These are phyloP conservation scores for Aureobasidium sp. DNA, from an alignment of 2,329 filamentous ascomycete species.

Conservation along the genomic window DNA sequence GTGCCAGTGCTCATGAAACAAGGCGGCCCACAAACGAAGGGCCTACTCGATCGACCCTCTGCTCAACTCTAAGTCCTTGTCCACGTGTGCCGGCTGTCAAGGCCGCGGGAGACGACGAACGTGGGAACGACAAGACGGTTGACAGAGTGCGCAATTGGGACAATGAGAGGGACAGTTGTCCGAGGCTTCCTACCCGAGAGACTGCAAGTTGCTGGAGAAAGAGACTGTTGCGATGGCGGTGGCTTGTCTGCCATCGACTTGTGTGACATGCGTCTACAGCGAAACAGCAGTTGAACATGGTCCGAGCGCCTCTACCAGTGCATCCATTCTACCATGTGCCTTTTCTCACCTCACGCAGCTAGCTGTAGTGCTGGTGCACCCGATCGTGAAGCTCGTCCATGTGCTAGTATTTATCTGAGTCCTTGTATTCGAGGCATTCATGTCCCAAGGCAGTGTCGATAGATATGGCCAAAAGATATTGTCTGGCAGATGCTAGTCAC, in stretches of 20 bases:
- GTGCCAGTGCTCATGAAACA: neutral
- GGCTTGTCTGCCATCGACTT: neutral
- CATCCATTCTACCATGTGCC: neutral
- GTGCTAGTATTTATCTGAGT: neutral
- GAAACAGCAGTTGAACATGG: too few species aligned
- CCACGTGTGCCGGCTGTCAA: neutral
- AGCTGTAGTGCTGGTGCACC: neutral
- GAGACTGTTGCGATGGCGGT: neutral
- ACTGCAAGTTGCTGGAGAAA: neutral
- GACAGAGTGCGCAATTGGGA: neutral
- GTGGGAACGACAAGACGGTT: neutral
- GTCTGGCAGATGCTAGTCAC: neutral
- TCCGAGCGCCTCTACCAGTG: too few species aligned
- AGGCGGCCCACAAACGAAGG: neutral
- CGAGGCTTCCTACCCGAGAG: neutral
- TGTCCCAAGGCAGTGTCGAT: neutral
- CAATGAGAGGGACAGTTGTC: neutral
- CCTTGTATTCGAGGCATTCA: too few species aligned
- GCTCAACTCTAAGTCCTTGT: slow-evolving; percentile 2
- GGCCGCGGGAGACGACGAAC: neutral
- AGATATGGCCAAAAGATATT: too few species aligned
- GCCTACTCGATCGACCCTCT: slow-evolving; percentile 2
- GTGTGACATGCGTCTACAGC: too few species aligned
- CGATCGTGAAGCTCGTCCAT: neutral
- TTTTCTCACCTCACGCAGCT: neutral